Percentiles rank a stretch among this genome's conserved stretches.
phyloP scores from a whole-genome alignment of 1,284 basidiomycete genomes.

The Ceratobasidium sp. region DNA sequence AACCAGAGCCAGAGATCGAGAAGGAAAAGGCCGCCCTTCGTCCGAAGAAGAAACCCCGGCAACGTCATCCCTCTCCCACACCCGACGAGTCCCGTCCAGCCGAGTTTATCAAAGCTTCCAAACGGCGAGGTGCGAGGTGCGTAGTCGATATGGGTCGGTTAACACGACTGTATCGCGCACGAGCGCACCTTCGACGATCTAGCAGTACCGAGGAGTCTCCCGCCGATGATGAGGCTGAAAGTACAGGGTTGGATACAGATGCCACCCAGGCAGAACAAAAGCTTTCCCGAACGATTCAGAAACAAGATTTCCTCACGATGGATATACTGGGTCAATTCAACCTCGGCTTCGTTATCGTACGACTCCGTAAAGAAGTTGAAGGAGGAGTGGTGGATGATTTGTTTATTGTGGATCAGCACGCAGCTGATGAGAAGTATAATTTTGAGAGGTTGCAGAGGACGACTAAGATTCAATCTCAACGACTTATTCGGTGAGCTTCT shows the following conservation, averaged over 20 bases:
- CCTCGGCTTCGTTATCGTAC: constrained; percentile 91
- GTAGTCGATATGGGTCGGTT: constrained; percentile 20
- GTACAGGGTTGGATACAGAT: constrained; percentile 65
- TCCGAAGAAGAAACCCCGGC: constrained; percentile 23
- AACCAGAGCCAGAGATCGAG: neutral
- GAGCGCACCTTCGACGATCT: neutral
- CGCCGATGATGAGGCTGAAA: constrained; percentile 54
- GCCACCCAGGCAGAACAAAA: constrained; percentile 68
- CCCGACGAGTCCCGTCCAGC: constrained; percentile 8
- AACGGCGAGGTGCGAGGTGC: constrained; percentile 4
- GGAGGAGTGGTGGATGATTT: constrained; percentile 73
- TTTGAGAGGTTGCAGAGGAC: constrained; percentile 93
- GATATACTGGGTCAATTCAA: constrained; percentile 95
- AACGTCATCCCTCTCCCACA: constrained; percentile 19
- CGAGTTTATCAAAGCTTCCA: constrained; percentile 24
- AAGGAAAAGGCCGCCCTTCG: constrained; percentile 12
- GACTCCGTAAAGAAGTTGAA: constrained; percentile 58
- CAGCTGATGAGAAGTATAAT: constrained; percentile 97
- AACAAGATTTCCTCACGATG: constrained; percentile 89
- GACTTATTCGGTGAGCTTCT: constrained; percentile 73
- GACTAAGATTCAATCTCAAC: constrained; percentile 88
- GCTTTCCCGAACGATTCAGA: constrained; percentile 87
- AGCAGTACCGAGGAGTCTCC: constrained; percentile 33
- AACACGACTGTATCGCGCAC: neutral
- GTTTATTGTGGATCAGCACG: constrained; percentile 93